These are phyloP conservation scores for Penicillium hordei DNA, from an alignment of 2,329 filamentous ascomycete species.

Conservation along the genomic window DNA sequence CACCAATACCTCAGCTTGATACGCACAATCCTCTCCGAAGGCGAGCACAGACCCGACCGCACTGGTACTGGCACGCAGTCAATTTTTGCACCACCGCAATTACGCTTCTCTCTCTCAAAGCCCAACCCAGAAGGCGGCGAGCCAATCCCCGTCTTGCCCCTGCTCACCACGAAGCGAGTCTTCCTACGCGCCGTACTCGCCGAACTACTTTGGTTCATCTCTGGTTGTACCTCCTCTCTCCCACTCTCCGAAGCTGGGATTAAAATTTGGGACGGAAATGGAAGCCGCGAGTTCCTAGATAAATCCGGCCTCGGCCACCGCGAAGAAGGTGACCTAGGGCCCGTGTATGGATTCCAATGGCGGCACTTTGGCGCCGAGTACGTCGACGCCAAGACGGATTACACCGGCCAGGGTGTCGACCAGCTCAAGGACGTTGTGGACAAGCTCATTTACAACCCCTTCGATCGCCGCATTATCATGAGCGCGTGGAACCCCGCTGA, in stretches of 20 bases:
- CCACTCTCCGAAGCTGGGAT: constrained; percentile 76
- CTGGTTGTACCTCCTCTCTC: constrained; percentile 75
- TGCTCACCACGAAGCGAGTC: constrained; percentile 96
- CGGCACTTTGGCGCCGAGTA: constrained; percentile 96
- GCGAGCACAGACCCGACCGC: constrained; percentile 86
- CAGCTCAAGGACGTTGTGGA: constrained; percentile 87
- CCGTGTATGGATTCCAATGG: constrained; percentile 99
- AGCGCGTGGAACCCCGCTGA: constrained; percentile 93
- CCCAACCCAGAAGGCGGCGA: constrained; percentile 43
- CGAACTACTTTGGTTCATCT: constrained; percentile 95
- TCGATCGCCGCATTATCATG: constrained; percentile 86
- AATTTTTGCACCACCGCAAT: constrained; percentile 79
- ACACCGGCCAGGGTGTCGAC: constrained; percentile 84
- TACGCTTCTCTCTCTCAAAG: constrained; percentile 80
- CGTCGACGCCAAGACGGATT: constrained; percentile 73
- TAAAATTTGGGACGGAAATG: constrained; percentile 99
- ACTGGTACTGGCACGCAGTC: constrained; percentile 92
- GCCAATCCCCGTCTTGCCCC: constrained; percentile 70
- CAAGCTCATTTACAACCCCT: constrained; percentile 79
- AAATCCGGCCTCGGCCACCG: constrained; percentile 77
- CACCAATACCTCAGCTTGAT: constrained; percentile 91
- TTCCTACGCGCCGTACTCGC: constrained; percentile 86
- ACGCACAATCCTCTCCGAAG: constrained; percentile 74
- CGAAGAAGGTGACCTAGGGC: constrained; percentile 84
- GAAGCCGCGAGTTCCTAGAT: constrained; percentile 86